These are phyloP conservation scores for Lentinula novae-zelandiae DNA, from an alignment of 1,284 basidiomycete species.

Conservation along the genomic window DNA sequence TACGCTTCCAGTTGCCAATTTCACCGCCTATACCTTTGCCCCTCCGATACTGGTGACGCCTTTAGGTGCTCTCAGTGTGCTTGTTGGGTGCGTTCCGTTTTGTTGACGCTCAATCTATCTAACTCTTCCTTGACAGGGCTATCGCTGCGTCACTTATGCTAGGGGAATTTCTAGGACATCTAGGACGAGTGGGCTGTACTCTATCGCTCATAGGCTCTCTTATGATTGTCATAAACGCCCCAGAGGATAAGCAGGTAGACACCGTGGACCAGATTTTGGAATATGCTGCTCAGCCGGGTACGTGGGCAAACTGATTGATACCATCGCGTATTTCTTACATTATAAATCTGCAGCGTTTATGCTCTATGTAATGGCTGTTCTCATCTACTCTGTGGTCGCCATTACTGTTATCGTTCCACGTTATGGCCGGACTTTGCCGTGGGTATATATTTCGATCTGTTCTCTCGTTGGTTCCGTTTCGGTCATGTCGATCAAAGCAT, in stretches of 20 bases:
- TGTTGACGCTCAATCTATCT: slow-evolving; percentile 7
- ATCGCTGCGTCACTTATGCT: slow-evolving; percentile 92
- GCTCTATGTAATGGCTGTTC: slow-evolving; percentile 83
- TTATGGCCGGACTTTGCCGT: slow-evolving; percentile 84
- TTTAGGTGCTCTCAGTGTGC: slow-evolving; percentile 92
- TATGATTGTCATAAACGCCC: slow-evolving; percentile 97
- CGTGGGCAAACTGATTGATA: slow-evolving; percentile 19
- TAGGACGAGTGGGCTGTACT: slow-evolving; percentile 91
- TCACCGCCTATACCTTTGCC: slow-evolving; percentile 93
- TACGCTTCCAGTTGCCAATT: slow-evolving; percentile 80
- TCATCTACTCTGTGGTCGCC: slow-evolving; percentile 82
- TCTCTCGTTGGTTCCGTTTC: slow-evolving; percentile 79
- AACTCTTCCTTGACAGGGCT: slow-evolving; percentile 49
- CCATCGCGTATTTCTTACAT: slow-evolving; percentile 2
- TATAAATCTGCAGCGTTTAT: slow-evolving; percentile 67
- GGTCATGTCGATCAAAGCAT: slow-evolving; percentile 85
- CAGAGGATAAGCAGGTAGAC: slow-evolving; percentile 90
- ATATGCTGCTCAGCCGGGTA: slow-evolving; percentile 89
- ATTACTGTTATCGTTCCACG: slow-evolving; percentile 84
- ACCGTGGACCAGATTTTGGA: slow-evolving; percentile 93
- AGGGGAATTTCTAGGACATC: slow-evolving; percentile 89
- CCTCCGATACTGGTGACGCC: slow-evolving; percentile 97
- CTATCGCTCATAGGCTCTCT: slow-evolving; percentile 90
- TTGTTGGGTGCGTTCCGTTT: slow-evolving; percentile 75
- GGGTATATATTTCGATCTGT: slow-evolving; percentile 94